Base-by-base conservation (phyloP, 148 eudicot genomes). In the Salicornia ramosissima region DNA sequence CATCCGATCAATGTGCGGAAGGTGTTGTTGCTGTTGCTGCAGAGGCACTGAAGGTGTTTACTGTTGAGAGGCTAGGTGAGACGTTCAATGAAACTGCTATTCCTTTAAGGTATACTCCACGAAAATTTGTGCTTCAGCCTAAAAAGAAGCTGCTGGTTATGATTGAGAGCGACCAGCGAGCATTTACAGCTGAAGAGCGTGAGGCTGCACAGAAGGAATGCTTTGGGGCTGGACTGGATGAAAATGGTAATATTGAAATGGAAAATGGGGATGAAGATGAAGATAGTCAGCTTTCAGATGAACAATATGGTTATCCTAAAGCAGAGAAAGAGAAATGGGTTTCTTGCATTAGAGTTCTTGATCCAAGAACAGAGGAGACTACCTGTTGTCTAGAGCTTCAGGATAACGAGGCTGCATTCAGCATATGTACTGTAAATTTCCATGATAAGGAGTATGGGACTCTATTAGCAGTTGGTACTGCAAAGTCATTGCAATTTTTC, bases 11-110 rank as follows among this genome's bases (percentile, higher is more conserved):
- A 82, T 94, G 99, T 84, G 87, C 96, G 5, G 99, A 94, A 83
- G 97, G 99, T 87, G 96, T 94, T 8, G 99, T 94, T 60, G 83
- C 99, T 83, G 99, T 94, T 65, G 97, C 99, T 64, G 96, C 93
- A 5, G 93, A 94, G 82, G 93, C 89, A 28, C 81, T 94, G 42
- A 81, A 94, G 76, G 96, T 94, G 18, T 94, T 94, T 74, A 88
- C 97, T 26, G 86, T 94, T 55, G 99, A 94, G 83, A 80, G 97
- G 83, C 86, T 94, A 77, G 97, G 99, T 22, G 99, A 94, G 71
- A 86, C 99, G 18, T 94, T 94, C 67, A 94, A 94, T 80, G 97
- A 94, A 76, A 87, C 93, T 18, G 80, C 86, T 3, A 86, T 94
- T 64, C 92, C 96, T 59, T 77, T 94, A 70, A 81, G 99, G 81